Evolutionary conservation across 1,284 basidiomycete genomes (phyloP).

Genomic region (Cutaneotrichosporon cutaneum): DNA sequence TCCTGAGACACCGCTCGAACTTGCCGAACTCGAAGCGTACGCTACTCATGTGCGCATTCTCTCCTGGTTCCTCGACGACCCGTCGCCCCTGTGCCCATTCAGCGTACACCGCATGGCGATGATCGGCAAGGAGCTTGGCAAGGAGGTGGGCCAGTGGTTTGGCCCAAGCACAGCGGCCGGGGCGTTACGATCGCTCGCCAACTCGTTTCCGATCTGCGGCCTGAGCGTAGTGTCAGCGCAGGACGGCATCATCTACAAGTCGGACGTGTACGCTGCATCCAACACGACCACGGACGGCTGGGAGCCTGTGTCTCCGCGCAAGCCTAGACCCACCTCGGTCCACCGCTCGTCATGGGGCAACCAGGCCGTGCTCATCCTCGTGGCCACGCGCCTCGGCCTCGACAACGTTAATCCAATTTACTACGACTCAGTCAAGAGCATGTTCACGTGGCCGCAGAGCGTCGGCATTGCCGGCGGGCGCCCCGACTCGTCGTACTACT

Average conservation of each 20-base stretch:
- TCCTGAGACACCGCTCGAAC: conserved; percentile 26
- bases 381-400: conserved; percentile 82
- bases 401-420: conserved; percentile 94
- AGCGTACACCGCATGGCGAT: conserved; percentile 94
- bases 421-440: conserved; percentile 85
- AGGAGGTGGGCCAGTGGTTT: conserved; percentile 96
- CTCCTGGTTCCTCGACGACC: conserved; percentile 93
- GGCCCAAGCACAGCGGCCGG: conserved; percentile 95
- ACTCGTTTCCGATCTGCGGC: conserved; percentile 74
- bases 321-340: conserved; percentile 18
- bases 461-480: conserved; percentile 95
- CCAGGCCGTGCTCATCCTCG: conserved; percentile 79
- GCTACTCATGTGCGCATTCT: conserved; percentile 77
- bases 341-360: conserved; percentile 64
- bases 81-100: conserved; percentile 83
- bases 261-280: conserved; percentile 80
- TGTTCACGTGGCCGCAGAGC: conserved; percentile 91
- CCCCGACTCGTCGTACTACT: conserved; percentile 95
- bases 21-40: conserved; percentile 40
- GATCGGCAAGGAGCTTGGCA: conserved; percentile 90
- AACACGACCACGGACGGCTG: conserved; percentile 53
- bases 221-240: conserved; percentile 78
- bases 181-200: conserved; percentile 83
- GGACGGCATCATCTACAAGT: conserved; percentile 80
- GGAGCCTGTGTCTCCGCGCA: conserved; percentile 15